Conservation (phyloP, 2,329 filamentous ascomycete species). For the Chaetothyriales sp. region DNA sequence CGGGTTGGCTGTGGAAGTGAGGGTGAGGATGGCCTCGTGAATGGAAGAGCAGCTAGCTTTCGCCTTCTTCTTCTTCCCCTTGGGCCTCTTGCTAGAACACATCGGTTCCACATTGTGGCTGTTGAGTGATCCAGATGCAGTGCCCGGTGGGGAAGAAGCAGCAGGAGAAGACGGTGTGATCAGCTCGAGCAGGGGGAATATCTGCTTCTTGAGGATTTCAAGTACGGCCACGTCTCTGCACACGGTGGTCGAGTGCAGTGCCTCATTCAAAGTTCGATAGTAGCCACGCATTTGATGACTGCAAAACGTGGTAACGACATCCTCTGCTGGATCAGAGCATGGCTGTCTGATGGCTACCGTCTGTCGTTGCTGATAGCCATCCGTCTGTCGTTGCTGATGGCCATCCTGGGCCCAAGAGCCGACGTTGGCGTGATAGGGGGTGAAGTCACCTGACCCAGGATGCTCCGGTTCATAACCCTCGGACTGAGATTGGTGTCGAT, state of each 20-base stretch:
- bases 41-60: neutral
- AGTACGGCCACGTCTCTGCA: slow-evolving; percentile 13
- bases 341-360: neutral
- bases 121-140: neutral
- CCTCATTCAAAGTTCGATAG: neutral
- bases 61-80: neutral
- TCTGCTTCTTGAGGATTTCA: slow-evolving; percentile 8
- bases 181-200: slow-evolving; percentile 11
- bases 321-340: neutral
- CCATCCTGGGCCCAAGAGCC: neutral
- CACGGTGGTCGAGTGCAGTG: slow-evolving; percentile 4
- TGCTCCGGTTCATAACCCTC: neutral
- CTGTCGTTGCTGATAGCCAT: neutral
- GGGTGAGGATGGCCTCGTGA: neutral
- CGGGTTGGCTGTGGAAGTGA: neutral
- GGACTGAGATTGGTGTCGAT: neutral
- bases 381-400: neutral
- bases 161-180: neutral
- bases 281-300: neutral
- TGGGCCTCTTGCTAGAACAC: too few species aligned
- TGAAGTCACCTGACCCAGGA: neutral
- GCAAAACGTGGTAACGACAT: neutral
- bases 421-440: neutral
- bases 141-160: neutral
- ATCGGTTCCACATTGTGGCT: neutral